Evolutionary conservation across 2,329 filamentous ascomycete genomes (phyloP), one percentile per base, ranked within the genome.

Genomic region (Thielaviopsis cerberus): DNA sequence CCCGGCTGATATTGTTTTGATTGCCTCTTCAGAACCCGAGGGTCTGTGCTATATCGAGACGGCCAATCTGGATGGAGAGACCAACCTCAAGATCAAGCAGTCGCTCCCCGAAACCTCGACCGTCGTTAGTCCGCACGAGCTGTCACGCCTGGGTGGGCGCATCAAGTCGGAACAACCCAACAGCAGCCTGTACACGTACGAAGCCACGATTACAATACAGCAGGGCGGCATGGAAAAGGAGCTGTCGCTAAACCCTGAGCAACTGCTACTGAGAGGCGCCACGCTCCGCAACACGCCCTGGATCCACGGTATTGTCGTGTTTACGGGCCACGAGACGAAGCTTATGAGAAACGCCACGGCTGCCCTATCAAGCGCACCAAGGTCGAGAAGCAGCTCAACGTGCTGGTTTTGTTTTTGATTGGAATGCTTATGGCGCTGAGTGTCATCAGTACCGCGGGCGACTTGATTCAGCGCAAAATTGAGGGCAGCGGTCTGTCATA

Each of bases 31-130:
- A 6, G 94, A 98, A 69, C 94, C 92, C 1, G 92, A 98, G 73
- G 92, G 92, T 65, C 74, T 98, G 59, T 98, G 92, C 72, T 98
- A 98, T 69, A 97, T 98, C 67, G 92, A 98, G 72, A 98, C 92
- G 1, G 91, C 92, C 24, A 98, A 98, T 68, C 75, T 98, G 60
- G 92, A 98, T 66, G 92, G 92, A 64, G 92, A 98, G 72, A 98
- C 92, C 22, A 98, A 98, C 68, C 74, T 98, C 64, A 98, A 98
- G 73, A 95, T 98, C 73, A 98, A 98, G 73, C 92, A 98, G 73
- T 91, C 83, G 1, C n/a, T n/a, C n/a, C n/a, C n/a, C n/a, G n/a
- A n/a, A n/a, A n/a, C n/a, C n/a, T n/a, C n/a, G n/a, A n/a, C n/a
- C n/a, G n/a, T n/a, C n/a, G n/a, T n/a, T n/a, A n/a, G n/a, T n/a